Evolutionary conservation across 805 yeast species (phyloP).

Genomic region (Vanderwaltozyma tropicalis): DNA sequence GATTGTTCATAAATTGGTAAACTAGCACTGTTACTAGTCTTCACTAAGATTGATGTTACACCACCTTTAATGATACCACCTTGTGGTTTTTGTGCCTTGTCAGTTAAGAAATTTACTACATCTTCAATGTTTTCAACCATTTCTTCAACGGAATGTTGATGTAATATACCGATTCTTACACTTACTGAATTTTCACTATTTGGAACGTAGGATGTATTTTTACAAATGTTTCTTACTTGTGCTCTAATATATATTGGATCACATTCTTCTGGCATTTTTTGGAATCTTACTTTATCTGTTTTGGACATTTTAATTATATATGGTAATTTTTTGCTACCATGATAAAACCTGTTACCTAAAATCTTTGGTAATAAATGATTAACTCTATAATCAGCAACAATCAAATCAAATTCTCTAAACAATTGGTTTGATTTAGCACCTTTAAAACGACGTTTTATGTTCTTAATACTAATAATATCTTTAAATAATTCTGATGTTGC

Average conservation of each 20-base stretch:
- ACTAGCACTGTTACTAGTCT: conserved; percentile 57
- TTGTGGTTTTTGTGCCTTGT: conserved; percentile 37
- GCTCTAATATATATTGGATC: conserved; percentile 54
- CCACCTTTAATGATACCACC: conserved; percentile 47
- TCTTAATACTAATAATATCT: conserved; percentile 50
- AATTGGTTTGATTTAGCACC: conserved; percentile 38
- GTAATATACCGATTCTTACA: conserved; percentile 44
- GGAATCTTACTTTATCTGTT: conserved; percentile 24
- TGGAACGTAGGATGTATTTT: conserved; percentile 54
- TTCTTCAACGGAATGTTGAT: conserved; percentile 16
- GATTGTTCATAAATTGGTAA: conserved; percentile 40
- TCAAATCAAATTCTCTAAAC: conserved; percentile 52
- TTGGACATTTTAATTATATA: conserved; percentile 49
- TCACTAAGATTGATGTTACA: conserved; percentile 45
- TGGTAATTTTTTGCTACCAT: conserved; percentile 57
- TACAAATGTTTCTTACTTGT: conserved; percentile 55
- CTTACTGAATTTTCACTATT: conserved; percentile 51
- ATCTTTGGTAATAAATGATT: conserved; percentile 49
- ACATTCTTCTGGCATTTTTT: conserved; percentile 47
- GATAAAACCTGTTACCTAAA: conserved; percentile 51
- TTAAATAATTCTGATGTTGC: conserved; percentile 53
- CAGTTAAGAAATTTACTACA: conserved; percentile 38
- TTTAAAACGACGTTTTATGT: conserved; percentile 38
- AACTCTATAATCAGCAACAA: conserved; percentile 61
- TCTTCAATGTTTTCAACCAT: conserved; percentile 22